Conservation (phyloP, 352 stramenopile genomes). For the Globisporangium iwayamae region DNA sequence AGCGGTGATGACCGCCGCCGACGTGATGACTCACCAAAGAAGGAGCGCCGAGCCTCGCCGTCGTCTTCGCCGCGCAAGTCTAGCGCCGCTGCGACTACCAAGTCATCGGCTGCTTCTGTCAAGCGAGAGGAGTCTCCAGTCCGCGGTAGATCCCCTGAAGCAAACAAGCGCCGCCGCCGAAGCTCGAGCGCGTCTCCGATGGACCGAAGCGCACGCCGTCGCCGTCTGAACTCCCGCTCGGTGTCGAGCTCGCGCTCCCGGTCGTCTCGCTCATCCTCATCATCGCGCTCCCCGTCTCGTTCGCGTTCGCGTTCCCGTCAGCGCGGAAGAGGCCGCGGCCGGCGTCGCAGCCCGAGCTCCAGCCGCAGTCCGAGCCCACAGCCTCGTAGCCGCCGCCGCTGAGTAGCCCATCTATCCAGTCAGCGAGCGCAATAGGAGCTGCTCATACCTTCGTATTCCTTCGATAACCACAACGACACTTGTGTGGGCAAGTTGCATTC, state of each 20-base stretch:
- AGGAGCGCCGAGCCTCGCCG: neutral
- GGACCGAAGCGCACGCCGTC: slow-evolving; percentile 20
- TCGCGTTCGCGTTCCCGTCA: slow-evolving; percentile 20
- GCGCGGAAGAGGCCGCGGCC: slow-evolving; percentile 16
- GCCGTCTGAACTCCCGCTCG: slow-evolving; percentile 23
- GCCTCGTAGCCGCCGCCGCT: slow-evolving; percentile 13
- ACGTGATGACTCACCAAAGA: slow-evolving; percentile 2
- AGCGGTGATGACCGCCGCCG: neutral
- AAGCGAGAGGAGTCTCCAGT: slow-evolving; percentile 6
- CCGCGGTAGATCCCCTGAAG: slow-evolving; percentile 8
- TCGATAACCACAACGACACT: neutral
- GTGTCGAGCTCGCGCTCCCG: slow-evolving; percentile 6
- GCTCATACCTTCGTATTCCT: neutral
- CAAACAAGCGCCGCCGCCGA: slow-evolving; percentile 21
- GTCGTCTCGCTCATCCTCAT: slow-evolving; percentile 23
- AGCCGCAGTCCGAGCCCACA: slow-evolving; percentile 25
- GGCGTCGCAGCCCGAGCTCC: slow-evolving; percentile 23
- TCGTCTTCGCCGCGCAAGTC: slow-evolving; percentile 7
- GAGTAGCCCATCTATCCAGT: neutral
- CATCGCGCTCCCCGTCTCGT: slow-evolving; percentile 27
- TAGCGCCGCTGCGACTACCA: neutral
- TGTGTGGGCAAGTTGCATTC: neutral
- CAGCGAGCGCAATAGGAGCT: neutral
- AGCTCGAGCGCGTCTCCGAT: slow-evolving; percentile 22
- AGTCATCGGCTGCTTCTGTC: neutral